A percentile compares a stretch with the other conserved stretches of the same genome.
Conservation (phyloP, 176 grass and related monocot genomes). For the Paspalum notatum region DNA sequence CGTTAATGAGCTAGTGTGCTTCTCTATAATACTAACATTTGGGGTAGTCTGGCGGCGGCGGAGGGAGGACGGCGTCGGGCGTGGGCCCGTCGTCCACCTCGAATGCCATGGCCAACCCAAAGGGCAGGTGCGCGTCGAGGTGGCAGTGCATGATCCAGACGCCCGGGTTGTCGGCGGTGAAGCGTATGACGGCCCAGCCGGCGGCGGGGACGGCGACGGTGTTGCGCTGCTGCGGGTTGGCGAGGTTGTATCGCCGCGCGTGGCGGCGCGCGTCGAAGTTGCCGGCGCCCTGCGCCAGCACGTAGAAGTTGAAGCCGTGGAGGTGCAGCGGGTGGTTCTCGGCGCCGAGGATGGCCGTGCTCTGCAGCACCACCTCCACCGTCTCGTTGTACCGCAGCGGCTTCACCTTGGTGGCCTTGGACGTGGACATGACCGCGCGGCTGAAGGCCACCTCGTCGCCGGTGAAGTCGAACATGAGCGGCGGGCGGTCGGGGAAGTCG, state of each 20-base stretch:
- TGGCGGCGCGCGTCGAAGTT: conserved; percentile 43
- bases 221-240: conserved; percentile 71
- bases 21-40: conserved; percentile 18
- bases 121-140: conserved; percentile 59
- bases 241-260: conserved; percentile 42
- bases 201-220: conserved; percentile 65
- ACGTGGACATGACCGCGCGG: conserved; percentile 13
- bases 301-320: conserved; percentile 25
- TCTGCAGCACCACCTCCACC: conserved; percentile 74
- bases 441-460: background rate
- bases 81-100: conserved; percentile 67
- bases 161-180: conserved; percentile 56
- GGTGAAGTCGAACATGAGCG: conserved; percentile 61
- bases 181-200: conserved; percentile 74
- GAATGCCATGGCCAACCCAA: conserved; percentile 61
- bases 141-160: conserved; percentile 71
- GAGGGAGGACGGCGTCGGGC: conserved; percentile 53
- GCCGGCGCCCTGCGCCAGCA: conserved; percentile 42
- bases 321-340: conserved; percentile 74
- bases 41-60: conserved; percentile 59
- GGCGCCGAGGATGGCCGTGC: conserved; percentile 53
- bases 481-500: conserved; percentile 62
- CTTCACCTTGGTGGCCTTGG: conserved; percentile 57
- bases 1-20: no score
- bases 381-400: conserved; percentile 56